Conservation (phyloP, 306 rosid species). For the Glycyrrhiza uralensis region DNA sequence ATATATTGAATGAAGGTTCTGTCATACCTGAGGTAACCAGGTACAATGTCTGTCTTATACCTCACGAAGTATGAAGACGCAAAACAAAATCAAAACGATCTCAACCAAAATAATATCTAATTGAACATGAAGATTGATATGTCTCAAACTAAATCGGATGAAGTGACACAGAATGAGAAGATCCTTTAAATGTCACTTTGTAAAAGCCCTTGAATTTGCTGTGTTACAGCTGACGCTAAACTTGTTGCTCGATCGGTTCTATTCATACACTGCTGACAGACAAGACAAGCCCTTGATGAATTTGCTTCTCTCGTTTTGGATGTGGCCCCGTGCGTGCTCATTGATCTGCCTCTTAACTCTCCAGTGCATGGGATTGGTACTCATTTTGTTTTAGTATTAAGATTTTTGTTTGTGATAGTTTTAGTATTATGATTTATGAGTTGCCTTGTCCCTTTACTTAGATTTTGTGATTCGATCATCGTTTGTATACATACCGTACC, state of each 20-base stretch:
- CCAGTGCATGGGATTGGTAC: background rate
- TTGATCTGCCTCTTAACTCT: background rate
- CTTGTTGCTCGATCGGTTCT: constrained; percentile 23
- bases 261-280: background rate
- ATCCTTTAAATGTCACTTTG: constrained; percentile 15
- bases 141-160: constrained; percentile 2
- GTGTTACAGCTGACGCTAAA: constrained; percentile 16
- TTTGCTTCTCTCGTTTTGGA: background rate
- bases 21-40: background rate
- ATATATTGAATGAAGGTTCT: background rate
- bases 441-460: background rate
- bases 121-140: background rate
- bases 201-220: constrained; percentile 20
- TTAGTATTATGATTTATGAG: background rate
- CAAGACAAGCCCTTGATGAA: no score
- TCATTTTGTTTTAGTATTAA: background rate
- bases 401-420: background rate
- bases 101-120: background rate
- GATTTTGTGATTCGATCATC: background rate
- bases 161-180: constrained; percentile 16
- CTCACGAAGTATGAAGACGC: background rate
- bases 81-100: constrained; percentile 2
- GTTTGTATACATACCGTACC: no score
- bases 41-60: background rate
- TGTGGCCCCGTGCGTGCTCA: background rate